A percentile compares a stretch with the other conserved stretches of the same genome.
phyloP scores from a whole-genome alignment of 176 grass and related monocot species.

The Calamus simplicifolius region DNA sequence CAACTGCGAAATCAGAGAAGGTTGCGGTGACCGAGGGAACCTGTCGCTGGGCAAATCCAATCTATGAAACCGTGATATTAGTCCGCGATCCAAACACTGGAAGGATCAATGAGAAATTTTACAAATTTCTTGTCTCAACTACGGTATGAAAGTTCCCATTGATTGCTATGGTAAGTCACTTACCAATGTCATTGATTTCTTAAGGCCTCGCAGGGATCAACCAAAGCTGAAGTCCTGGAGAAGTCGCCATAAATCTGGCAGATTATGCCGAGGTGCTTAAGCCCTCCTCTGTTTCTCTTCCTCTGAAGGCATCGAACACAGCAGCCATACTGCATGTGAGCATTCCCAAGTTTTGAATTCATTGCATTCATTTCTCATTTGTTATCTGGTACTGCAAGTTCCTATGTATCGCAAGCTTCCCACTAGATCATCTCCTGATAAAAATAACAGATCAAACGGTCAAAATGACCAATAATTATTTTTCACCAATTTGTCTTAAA shows the following conservation, averaged over 20 bases:
- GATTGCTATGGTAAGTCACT: not conserved
- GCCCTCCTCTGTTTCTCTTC: slow-evolving; percentile 51
- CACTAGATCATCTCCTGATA: not conserved
- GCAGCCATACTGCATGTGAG: slow-evolving; percentile 82
- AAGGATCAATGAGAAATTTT: slow-evolving; percentile 64
- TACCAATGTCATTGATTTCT: not conserved
- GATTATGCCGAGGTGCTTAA: slow-evolving; percentile 81
- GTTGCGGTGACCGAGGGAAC: slow-evolving; percentile 42
- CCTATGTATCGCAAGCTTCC: slow-evolving; percentile 19
- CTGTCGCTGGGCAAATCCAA: slow-evolving; percentile 51
- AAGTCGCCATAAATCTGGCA: slow-evolving; percentile 66
- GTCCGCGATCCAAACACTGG: slow-evolving; percentile 38
- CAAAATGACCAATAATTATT: slow-evolving; percentile 8
- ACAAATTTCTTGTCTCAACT: slow-evolving; percentile 66
- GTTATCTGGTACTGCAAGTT: not conserved
- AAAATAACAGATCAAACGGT: slow-evolving; percentile 18
- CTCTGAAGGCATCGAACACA: slow-evolving; percentile 56
- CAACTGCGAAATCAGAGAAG: slow-evolving; percentile 68
- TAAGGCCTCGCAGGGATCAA: slow-evolving; percentile 43
- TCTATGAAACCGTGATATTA: slow-evolving; percentile 66
- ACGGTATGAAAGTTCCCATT: slow-evolving; percentile 34
- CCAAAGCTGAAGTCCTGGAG: slow-evolving; percentile 71
- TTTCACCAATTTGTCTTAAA: not conserved
- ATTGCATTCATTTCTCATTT: not conserved
- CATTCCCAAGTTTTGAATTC: slow-evolving; percentile 11